Base-by-base conservation (phyloP, 2,329 filamentous ascomycete genomes). In the Aspergillus ruber region DNA sequence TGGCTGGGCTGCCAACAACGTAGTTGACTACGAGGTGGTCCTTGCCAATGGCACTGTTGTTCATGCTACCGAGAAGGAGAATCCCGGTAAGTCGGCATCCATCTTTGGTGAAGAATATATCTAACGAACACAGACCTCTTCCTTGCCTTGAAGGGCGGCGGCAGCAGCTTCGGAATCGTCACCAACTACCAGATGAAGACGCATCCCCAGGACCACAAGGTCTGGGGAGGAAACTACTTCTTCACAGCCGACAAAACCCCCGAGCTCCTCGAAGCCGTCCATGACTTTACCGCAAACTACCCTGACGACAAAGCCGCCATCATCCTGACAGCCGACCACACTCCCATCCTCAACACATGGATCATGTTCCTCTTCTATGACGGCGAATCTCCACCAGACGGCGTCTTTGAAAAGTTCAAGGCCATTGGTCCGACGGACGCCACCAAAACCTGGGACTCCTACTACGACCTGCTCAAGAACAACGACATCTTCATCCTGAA, bases 351-450 rank as follows among this genome's bases (percentile, higher is more conserved):
- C 42, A 71, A 82, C 50, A 68, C 77, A 17, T 83, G 79, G 78
- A 72, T 81, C 48, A 63, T 85, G 50, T 84, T 84, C 62, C 59
- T 81, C 32, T 84, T 82, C 67, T 84, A 84, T 60, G 78, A 85
- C 60, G 82, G 78, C 1, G 72, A 74, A 0, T 62, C 65, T 44
- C 74, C 74, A 0, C 80, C 81, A 0, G 57, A 67, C 1, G 75
- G 69, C 4, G 72, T 78, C 2, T 84, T 85, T 49, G 70, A 74
- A 48, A 74, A 75, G 48, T 85, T 85, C 61, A 74, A 75, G 2
- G 67, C 68, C 35, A 69, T 79, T 42, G 57, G 63, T 1, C 70
- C 72, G 1, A 57, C 70, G 18, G 75, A 79, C 56, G 73, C 64
- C 15, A 69, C 68, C 43, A 73, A 74, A 56, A 72, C 70, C 3